A percentile compares a stretch with the other conserved stretches of the same genome.
These are phyloP conservation scores for Limnomonas spitsbergensis DNA, from an alignment of 139 green algal genomes.

Conservation along the genomic window DNA sequence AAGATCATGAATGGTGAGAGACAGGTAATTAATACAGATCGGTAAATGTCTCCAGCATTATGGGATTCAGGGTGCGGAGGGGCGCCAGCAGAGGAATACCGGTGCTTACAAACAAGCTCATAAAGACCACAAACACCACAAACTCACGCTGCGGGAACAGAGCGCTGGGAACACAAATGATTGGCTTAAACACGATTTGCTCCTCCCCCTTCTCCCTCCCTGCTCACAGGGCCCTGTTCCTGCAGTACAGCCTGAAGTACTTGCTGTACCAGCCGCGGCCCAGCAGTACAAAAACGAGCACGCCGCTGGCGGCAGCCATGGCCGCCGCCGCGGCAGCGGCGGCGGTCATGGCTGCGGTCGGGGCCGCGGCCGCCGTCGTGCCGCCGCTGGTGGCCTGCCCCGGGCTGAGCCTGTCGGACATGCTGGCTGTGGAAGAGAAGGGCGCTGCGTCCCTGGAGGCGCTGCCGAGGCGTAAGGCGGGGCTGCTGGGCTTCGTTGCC, in stretches of 20 bases:
- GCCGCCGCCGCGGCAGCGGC: not conserved
- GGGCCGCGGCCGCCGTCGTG: conserved; percentile 4
- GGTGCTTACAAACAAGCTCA: too few species aligned
- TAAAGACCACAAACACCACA: too few species aligned
- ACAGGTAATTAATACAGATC: too few species aligned
- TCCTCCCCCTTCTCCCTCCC: too few species aligned
- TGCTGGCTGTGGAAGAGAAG: conserved; percentile 33
- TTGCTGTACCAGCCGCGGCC: conserved; percentile 67
- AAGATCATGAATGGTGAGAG: too few species aligned
- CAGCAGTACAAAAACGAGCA: conserved; percentile 3
- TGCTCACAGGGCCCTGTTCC: conserved; percentile 42
- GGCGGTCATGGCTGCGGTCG: conserved; percentile 8
- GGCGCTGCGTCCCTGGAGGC: conserved; percentile 12
- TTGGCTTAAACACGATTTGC: too few species aligned
- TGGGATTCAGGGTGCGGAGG: too few species aligned
- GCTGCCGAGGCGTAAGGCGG: conserved; percentile 61
- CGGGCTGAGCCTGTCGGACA: conserved; percentile 17
- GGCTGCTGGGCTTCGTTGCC: conserved; percentile 70
- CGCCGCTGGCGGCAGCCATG: conserved; percentile 9
- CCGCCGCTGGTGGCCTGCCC: not conserved
- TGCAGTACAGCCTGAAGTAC: conserved; percentile 59
- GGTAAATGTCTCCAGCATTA: too few species aligned
- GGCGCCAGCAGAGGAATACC: too few species aligned
- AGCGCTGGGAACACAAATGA: too few species aligned
- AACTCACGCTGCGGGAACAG: too few species aligned